Evolutionary conservation across 257 asterid species (phyloP).

Genomic region (Paraleonurus japonicus): DNA sequence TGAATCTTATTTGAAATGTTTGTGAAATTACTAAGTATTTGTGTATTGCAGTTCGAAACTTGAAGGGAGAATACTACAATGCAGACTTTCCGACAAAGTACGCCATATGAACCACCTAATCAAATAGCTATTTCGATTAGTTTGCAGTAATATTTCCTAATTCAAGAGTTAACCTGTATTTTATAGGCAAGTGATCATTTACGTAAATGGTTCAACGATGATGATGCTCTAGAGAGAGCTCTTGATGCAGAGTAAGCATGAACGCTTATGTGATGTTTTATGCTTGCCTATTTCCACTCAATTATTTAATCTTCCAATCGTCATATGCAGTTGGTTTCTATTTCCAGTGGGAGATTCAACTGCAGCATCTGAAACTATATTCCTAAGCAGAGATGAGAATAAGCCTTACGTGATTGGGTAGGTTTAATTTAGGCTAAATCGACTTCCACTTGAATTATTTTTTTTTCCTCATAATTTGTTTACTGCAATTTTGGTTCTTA

Average conservation of each 20-base stretch:
- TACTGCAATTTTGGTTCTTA: too few species aligned
- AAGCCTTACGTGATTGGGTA: constrained; percentile 75
- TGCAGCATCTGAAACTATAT: constrained; percentile 59
- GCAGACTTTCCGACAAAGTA: constrained; percentile 93
- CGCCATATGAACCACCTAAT: constrained; percentile 22
- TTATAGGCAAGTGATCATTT: constrained; percentile 71
- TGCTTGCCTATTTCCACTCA: background rate
- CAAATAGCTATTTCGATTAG: background rate
- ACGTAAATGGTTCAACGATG: constrained; percentile 71
- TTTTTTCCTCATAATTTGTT: too few species aligned
- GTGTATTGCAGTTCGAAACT: constrained; percentile 63
- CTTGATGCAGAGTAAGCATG: constrained; percentile 75
- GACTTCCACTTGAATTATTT: too few species aligned
- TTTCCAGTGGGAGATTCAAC: constrained; percentile 54
- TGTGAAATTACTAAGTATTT: background rate
- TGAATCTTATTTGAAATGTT: background rate
- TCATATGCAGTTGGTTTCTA: constrained; percentile 64
- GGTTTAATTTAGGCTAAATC: background rate
- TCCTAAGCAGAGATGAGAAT: constrained; percentile 68
- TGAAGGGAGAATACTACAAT: constrained; percentile 78
- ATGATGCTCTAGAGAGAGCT: constrained; percentile 92
- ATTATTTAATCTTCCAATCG: constrained; percentile 10
- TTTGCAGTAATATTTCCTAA: background rate
- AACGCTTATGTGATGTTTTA: background rate
- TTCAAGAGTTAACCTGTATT: constrained; percentile 18